phyloP scores from a whole-genome alignment of 805 yeast genomes.

The Sporopachydermia lactativora region DNA sequence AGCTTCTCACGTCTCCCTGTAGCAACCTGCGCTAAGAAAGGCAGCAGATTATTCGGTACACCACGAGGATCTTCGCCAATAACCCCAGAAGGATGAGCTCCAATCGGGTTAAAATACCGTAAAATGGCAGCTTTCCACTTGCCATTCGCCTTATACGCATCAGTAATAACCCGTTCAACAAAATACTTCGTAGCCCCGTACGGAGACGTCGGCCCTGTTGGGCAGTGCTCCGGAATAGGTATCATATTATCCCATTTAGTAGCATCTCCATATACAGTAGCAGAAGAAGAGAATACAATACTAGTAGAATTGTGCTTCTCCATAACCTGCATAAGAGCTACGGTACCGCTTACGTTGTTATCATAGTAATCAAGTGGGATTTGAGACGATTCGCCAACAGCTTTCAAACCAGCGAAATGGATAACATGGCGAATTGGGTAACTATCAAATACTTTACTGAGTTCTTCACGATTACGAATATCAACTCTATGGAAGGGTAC shows the following conservation, averaged over 20 bases:
- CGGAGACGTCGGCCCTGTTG: conserved; percentile 62
- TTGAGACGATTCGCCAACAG: conserved; percentile 64
- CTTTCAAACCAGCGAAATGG: conserved; percentile 75
- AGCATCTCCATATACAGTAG: conserved; percentile 77
- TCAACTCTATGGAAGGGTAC: conserved; percentile 44
- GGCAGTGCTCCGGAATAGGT: conserved; percentile 70
- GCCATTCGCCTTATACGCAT: conserved; percentile 21
- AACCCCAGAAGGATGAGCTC: conserved; percentile 72
- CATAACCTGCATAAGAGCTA: conserved; percentile 42
- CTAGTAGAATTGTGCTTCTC: conserved; percentile 29
- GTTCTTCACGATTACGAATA: conserved; percentile 33
- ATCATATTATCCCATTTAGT: conserved; percentile 57
- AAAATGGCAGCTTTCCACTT: conserved; percentile 44
- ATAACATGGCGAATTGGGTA: conserved; percentile 44
- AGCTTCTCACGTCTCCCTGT: conserved; percentile 54
- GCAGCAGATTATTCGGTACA: conserved; percentile 62
- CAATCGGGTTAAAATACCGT: conserved; percentile 74
- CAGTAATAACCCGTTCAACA: conserved; percentile 49
- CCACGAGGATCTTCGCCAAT: conserved; percentile 77
- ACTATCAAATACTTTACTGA: conserved; percentile 32
- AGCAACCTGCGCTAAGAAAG: conserved; percentile 68
- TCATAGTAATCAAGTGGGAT: conserved; percentile 57
- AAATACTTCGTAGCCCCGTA: conserved; percentile 61
- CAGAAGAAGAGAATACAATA: conserved; percentile 64
- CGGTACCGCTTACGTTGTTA: conserved; percentile 53